Evolutionary conservation across 345 rosid species (phyloP).

Genomic region (Salix koriyanagi): DNA sequence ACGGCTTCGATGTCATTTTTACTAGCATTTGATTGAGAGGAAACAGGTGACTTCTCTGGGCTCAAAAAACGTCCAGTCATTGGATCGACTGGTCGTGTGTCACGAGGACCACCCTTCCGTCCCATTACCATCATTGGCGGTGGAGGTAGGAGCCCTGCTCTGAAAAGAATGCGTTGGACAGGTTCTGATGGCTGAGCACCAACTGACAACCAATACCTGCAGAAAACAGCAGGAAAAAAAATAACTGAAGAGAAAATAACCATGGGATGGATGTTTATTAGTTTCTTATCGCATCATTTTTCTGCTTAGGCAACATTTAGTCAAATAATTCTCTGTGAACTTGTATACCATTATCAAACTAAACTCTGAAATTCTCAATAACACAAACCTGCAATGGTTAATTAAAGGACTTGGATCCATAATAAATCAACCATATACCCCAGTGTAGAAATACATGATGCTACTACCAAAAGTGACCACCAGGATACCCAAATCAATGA

Average conservation of each 20-base stretch:
- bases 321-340: background rate
- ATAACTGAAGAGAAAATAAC: background rate
- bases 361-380: background rate
- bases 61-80: conserved; percentile 59
- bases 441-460: background rate
- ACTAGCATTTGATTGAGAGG: conserved; percentile 14
- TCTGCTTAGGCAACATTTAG: background rate
- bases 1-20: background rate
- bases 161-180: conserved; percentile 66
- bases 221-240: background rate
- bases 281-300: background rate
- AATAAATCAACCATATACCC: background rate
- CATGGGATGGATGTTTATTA: background rate
- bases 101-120: conserved; percentile 71
- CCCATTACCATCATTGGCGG: conserved; percentile 86
- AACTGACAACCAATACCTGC: conserved; percentile 91
- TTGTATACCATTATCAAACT: background rate
- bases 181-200: conserved; percentile 96
- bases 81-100: conserved; percentile 70
- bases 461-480: background rate
- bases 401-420: background rate
- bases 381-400: background rate
- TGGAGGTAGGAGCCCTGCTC: conserved; percentile 86
- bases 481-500: background rate
- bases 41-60: conserved; percentile 29